Evolutionary conservation across 257 asterid species (phyloP), one percentile per base, ranked within the genome.

Genomic region (Eustoma russellianum): DNA sequence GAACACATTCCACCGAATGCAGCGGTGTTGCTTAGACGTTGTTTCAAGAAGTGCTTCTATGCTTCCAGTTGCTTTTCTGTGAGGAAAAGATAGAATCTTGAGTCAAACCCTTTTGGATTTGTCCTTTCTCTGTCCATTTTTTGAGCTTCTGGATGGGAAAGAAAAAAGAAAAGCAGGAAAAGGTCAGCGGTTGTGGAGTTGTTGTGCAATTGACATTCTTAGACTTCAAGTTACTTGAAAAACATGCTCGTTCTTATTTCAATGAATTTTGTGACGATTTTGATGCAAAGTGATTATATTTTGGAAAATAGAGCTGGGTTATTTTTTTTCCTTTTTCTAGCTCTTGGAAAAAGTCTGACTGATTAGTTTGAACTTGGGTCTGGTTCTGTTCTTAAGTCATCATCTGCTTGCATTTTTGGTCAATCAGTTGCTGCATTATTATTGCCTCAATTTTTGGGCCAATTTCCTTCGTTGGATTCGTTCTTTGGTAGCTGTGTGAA

Each of bases 51-150:
- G 50, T 48, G 40, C 19, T 48, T 43, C 45, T 43, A 45, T 49
- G 34, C 41, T 19, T 59, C 15, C 47, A 34, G 57, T 50, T 34
- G 19, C 18, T 40, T n/a, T 56, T 41, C 67, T 40, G 40, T 24
- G 13, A 33, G 52, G 64, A 28, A 68, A 68, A 63, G 55, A 50
- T 70, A 61, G 74, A 66, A 61, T 76, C 69, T 82, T 67, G 72
- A 60, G 35, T 15, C 46, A 59, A 69, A 13, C 74, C 72, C 70
- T 45, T 50, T 59, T 56, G 13, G 57, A 11, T 17, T 58, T n/a
- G 2, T 34, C 3, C 49, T 16, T 9, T 52, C 16, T 1, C 40
- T n/a, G 13, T 33, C 51, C 28, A 8, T n/a, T 1, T 46, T 58
- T 17, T 46, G 34, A 52, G 18, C 47, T 33, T 38, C 41, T 33